Conservation (phyloP, 495 filamentous ascomycete species). For the Aspergillus cristatus region DNA sequence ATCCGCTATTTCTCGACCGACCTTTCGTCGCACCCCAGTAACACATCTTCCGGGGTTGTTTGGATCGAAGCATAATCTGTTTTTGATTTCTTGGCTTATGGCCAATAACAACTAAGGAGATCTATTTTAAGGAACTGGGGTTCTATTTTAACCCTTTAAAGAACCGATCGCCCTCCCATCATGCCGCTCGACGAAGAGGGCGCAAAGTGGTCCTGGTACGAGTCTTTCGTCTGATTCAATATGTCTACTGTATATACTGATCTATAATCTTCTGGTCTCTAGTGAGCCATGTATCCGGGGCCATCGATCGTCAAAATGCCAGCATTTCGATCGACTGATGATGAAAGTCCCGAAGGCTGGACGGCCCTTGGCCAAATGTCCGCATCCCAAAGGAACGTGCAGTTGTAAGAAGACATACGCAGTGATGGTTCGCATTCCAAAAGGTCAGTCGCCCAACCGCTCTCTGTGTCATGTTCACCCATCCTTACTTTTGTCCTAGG, state of each 20-base stretch:
- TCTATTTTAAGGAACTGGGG: too few relatives aligned
- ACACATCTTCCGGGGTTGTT: too few relatives aligned
- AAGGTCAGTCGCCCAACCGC: conserved; percentile 19
- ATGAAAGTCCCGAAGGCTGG: conserved; percentile 74
- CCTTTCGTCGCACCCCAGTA: too few relatives aligned
- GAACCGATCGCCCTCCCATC: conserved; percentile 3
- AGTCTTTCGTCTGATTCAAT: too few relatives aligned
- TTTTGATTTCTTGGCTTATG: too few relatives aligned
- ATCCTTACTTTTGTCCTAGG: conserved; percentile 16
- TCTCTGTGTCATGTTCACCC: not conserved
- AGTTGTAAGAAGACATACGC: conserved; percentile 43
- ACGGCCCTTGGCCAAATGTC: conserved; percentile 66
- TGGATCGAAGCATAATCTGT: too few relatives aligned
- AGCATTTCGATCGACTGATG: conserved; percentile 65
- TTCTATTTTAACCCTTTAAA: too few relatives aligned
- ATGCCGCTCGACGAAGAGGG: conserved; percentile 43
- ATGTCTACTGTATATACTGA: not conserved
- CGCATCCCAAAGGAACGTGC: conserved; percentile 57
- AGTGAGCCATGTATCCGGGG: conserved; percentile 81
- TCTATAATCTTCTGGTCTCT: conserved; percentile 5
- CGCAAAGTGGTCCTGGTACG: conserved; percentile 45
- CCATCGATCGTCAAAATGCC: conserved; percentile 78
- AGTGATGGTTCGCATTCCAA: conserved; percentile 45
- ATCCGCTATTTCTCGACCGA: too few relatives aligned
- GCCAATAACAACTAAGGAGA: too few relatives aligned